Conservation (phyloP, 352 stramenopile species). For the Globisporangium irregulare region DNA sequence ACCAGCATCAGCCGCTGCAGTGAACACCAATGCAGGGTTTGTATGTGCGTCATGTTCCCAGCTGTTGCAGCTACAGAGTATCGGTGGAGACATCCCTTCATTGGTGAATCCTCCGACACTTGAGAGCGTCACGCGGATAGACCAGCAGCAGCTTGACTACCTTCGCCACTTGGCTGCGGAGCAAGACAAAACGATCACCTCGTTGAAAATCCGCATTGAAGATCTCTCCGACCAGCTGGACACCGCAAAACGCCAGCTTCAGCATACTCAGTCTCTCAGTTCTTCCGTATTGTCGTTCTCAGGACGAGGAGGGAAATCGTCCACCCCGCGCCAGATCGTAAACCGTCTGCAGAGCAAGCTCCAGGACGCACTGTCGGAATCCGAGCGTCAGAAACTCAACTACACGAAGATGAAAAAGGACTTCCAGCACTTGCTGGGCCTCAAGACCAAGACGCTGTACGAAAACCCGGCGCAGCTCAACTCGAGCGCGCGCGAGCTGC, state of each 20-base stretch:
- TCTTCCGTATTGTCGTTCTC: neutral
- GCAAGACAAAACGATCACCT: slow-evolving; percentile 46
- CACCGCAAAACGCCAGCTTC: slow-evolving; percentile 5
- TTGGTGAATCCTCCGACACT: slow-evolving; percentile 20
- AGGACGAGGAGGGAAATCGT: neutral
- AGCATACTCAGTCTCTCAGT: neutral
- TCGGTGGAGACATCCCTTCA: neutral
- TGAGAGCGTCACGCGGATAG: slow-evolving; percentile 31
- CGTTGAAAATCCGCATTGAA: slow-evolving; percentile 44
- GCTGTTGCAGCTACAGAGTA: neutral
- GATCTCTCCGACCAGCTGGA: slow-evolving; percentile 28
- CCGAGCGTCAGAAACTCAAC: slow-evolving; percentile 36
- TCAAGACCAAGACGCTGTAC: slow-evolving; percentile 42
- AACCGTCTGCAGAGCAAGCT: slow-evolving; percentile 34
- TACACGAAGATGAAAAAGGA: slow-evolving; percentile 49
- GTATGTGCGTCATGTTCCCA: slow-evolving; percentile 2
- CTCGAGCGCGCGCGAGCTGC: slow-evolving; percentile 28
- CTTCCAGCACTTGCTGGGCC: slow-evolving; percentile 38
- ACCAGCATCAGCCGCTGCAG: neutral
- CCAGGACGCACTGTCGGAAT: slow-evolving; percentile 40
- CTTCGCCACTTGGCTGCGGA: slow-evolving; percentile 44
- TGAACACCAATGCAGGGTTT: neutral
- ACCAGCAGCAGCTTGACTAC: slow-evolving; percentile 43
- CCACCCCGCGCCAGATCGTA: slow-evolving; percentile 21
- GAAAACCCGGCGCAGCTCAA: slow-evolving; percentile 33